Conservation (phyloP, 129 eudicot species). For the Centaurea solstitialis region DNA sequence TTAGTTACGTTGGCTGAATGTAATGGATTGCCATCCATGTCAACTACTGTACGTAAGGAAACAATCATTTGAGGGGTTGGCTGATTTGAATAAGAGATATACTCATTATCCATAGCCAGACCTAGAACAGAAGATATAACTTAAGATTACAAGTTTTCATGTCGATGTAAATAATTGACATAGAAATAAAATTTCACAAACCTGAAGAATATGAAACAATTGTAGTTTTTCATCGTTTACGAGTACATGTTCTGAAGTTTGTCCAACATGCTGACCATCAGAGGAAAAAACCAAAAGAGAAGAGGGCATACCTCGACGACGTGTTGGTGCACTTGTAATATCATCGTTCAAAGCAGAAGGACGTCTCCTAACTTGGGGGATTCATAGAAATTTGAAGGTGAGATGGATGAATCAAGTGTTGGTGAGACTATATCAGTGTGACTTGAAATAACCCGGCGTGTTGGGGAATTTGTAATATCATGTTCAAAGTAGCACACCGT, state of each 20-base stretch:
- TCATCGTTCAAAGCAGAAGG: too few relatives aligned
- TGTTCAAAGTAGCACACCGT: too few relatives aligned
- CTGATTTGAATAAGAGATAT: background rate
- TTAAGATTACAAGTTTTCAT: background rate
- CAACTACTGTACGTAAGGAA: background rate
- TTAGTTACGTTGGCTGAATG: background rate
- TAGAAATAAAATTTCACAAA: conserved; percentile 23
- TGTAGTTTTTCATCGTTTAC: background rate
- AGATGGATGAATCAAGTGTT: too few relatives aligned
- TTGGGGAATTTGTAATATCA: too few relatives aligned
- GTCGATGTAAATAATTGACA: background rate
- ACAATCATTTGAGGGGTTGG: background rate
- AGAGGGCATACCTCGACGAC: background rate
- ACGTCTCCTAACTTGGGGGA: too few relatives aligned
- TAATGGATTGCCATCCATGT: background rate
- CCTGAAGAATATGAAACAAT: background rate
- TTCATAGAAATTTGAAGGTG: too few relatives aligned
- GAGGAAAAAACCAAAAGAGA: background rate
- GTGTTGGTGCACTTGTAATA: background rate
- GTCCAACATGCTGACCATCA: background rate
- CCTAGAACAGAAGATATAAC: background rate
- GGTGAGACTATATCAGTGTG: too few relatives aligned
- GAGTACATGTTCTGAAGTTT: background rate
- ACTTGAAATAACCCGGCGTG: too few relatives aligned
- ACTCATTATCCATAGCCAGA: background rate